Evolutionary conservation across 2,329 filamentous ascomycete species (phyloP), one percentile per base, ranked within the genome.

Genomic region (Microcyclosporella mali): DNA sequence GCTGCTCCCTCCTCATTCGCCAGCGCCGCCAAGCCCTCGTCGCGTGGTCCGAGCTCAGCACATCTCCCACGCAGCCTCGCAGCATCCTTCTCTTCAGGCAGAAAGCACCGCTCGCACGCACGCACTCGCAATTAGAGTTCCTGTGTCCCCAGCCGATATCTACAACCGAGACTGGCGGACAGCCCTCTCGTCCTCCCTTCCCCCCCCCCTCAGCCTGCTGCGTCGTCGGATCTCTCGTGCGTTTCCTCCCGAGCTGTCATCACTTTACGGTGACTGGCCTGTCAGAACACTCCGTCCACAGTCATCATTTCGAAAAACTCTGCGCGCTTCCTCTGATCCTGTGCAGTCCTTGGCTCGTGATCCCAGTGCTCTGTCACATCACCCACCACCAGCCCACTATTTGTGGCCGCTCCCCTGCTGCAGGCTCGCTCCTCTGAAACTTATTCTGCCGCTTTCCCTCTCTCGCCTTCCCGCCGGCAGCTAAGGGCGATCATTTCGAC

Each of bases 401-500:
- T 33, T 46, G 40, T 38, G 45, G 40, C 50, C 50, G 51, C 33
- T 41, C 19, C 49, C 37, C 45, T 33, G 37, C 45, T 50, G 51
- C 50, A 53, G n/a, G n/a, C n/a, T n/a, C 46, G 37, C 45, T 45
- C 44, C 29, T 17, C 27, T 41, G 41, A 50, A 55, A 56, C 46
- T 53, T 47, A 49, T 44, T 47, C 44, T 46, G 43, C 53, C 33
- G 43, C 43, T 49, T 55, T 51, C 41, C 50, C 45, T 51, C 45
- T 47, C 41, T 25, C 42, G 43, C 30, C 40, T 43, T 50, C 47
- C 49, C 52, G 47, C 43, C 50, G 56, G 56, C 56, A 55, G 44
- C 57, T 57, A 56, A 50, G 41, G 49, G 45, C 50, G 56, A 56
- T 60, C 54, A 48, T 47, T 53, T 40, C 45, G 46, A 34, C 52